Percentiles rank a stretch among this genome's conserved stretches.
Conservation (phyloP, 169 alveolate genomes). For the Plasmodium cynomolgi region DNA sequence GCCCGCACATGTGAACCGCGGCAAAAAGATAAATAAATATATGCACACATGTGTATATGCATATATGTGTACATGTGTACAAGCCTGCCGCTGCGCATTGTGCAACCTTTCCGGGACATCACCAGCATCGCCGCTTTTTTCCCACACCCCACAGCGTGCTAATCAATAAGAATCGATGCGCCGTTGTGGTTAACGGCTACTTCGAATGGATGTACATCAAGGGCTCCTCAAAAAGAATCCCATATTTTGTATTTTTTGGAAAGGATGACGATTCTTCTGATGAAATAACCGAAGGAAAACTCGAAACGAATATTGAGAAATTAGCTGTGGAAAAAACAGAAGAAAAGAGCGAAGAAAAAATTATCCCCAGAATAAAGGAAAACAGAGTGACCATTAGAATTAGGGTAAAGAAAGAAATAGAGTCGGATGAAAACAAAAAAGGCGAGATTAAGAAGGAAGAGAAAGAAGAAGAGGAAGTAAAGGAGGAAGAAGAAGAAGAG, state of each 20-base stretch:
- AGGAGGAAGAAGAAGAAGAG: slow-evolving; percentile 12
- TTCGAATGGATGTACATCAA: slow-evolving; percentile 33
- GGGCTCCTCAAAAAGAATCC: slow-evolving; percentile 18
- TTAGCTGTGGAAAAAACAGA: not conserved
- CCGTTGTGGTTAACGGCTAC: slow-evolving; percentile 46
- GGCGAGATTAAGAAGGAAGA: not conserved
- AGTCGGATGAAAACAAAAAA: not conserved
- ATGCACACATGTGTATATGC: not conserved
- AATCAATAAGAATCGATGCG: slow-evolving; percentile 55
- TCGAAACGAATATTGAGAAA: not conserved
- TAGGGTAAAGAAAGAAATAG: slow-evolving; percentile 5
- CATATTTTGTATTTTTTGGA: slow-evolving; percentile 36
- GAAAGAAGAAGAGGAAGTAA: not conserved
- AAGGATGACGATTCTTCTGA: not conserved
- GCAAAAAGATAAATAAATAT: not conserved
- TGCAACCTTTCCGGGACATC: not conserved
- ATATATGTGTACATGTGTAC: slow-evolving; percentile 1
- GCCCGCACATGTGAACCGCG: not conserved
- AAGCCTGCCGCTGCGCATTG: not conserved
- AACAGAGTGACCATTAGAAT: not conserved
- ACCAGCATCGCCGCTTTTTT: not conserved
- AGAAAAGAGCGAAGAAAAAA: not conserved
- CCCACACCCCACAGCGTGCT: not conserved
- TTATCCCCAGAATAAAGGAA: not conserved
- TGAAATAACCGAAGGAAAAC: not conserved